Conservation (phyloP, 2,329 filamentous ascomycete species). For the Calonectria hongkongensis region DNA sequence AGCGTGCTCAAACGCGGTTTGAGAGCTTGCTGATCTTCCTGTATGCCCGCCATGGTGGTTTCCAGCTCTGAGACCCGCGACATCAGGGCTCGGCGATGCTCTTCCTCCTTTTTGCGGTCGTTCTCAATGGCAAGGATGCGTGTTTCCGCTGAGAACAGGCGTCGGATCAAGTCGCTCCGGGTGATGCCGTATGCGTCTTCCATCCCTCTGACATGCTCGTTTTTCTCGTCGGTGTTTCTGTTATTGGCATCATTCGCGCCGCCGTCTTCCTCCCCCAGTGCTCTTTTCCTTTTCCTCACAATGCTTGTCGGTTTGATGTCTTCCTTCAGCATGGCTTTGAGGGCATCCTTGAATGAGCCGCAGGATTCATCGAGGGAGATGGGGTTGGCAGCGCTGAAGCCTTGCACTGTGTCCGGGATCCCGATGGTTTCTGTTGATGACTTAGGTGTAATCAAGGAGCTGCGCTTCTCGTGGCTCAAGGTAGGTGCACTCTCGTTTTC, state of each 20-base stretch:
- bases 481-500: neutral
- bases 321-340: neutral
- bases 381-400: neutral
- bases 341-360: neutral
- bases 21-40: neutral
- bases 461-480: neutral
- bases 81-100: neutral
- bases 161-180: neutral
- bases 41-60: neutral
- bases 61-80: neutral
- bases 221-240: neutral
- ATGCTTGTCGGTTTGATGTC: too few relatives aligned
- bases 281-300: neutral
- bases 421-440: neutral
- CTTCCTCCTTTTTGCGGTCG: neutral
- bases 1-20: neutral
- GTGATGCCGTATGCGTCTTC: neutral
- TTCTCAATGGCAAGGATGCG: conserved; percentile 6
- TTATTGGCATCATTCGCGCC: neutral
- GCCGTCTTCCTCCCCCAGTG: neutral
- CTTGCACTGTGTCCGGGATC: neutral
- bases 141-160: conserved; percentile 8
- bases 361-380: neutral
- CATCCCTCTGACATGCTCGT: neutral
- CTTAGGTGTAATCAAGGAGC: neutral